Percentiles rank a stretch among this genome's conserved stretches.
Evolutionary conservation across 2,329 filamentous ascomycete species (phyloP).

Genomic region (Torrubiella hemipterigena): DNA sequence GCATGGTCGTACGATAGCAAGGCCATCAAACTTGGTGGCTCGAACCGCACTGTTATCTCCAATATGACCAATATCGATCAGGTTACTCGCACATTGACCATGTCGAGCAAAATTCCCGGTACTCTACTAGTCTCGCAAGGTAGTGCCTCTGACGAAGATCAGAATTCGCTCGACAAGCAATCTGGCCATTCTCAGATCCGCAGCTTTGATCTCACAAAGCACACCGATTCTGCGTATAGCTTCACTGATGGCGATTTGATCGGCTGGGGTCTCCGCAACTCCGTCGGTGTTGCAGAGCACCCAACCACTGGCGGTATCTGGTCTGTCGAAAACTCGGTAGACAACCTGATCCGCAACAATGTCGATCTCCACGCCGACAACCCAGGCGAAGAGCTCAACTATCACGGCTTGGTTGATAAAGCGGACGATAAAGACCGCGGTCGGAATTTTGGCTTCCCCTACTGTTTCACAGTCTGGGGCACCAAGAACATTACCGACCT

Average conservation of each 20-base stretch:
- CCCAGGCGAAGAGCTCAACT: conserved; percentile 65
- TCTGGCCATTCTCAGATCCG: conserved; percentile 58
- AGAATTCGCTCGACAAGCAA: conserved; percentile 31
- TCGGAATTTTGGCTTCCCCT: conserved; percentile 58
- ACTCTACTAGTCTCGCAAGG: conserved; percentile 55
- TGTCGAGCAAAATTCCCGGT: conserved; percentile 41
- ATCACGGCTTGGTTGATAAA: conserved; percentile 45
- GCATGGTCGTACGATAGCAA: conserved; percentile 53
- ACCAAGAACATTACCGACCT: conserved; percentile 28
- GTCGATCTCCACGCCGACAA: conserved; percentile 56
- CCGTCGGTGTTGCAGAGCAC: conserved; percentile 58
- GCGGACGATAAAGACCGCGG: conserved; percentile 18
- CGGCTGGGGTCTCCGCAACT: conserved; percentile 63
- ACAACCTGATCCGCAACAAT: conserved; percentile 45
- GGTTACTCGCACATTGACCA: conserved; percentile 53
- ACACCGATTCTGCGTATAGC: conserved; percentile 23
- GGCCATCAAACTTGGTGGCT: conserved; percentile 27
- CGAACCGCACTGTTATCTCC: conserved; percentile 40
- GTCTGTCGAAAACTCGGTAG: conserved; percentile 59
- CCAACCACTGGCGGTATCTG: conserved; percentile 38
- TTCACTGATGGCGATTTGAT: conserved; percentile 36
- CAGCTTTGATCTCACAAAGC: conserved; percentile 32
- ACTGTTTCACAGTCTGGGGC: conserved; percentile 57
- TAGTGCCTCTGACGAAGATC: conserved; percentile 51
- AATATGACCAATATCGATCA: conserved; percentile 54